Percentiles rank a stretch among this genome's conserved stretches.
phyloP scores from a whole-genome alignment of 1,284 basidiomycete species.

The Porodaedalea pini region DNA sequence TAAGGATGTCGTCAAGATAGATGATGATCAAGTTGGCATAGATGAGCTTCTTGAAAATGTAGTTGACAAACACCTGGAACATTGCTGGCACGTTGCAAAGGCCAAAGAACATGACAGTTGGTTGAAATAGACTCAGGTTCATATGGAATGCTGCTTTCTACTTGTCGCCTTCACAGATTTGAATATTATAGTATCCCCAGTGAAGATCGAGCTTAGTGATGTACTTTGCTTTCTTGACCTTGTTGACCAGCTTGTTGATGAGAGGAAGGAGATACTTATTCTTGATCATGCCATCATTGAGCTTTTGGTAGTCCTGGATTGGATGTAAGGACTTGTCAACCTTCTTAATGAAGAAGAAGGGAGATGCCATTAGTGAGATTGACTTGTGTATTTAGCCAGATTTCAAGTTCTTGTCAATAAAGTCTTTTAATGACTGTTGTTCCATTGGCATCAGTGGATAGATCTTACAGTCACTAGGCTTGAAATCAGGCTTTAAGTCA shows the following conservation, averaged over 20 bases:
- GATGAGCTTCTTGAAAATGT: conserved; percentile 19
- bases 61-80: conserved; percentile 28
- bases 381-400: not conserved
- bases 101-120: conserved; percentile 34
- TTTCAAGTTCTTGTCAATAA: not conserved
- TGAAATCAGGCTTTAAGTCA: not conserved
- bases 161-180: conserved; percentile 19
- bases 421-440: not conserved
- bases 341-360: too few relatives aligned
- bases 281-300: too few relatives aligned
- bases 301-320: too few relatives aligned
- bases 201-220: too few relatives aligned
- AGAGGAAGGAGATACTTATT: too few relatives aligned
- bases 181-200: too few relatives aligned
- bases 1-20: conserved; percentile 23
- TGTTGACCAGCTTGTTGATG: too few relatives aligned
- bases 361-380: too few relatives aligned
- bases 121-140: conserved; percentile 33
- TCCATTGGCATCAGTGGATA: too few relatives aligned
- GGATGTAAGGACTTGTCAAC: too few relatives aligned
- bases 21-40: conserved; percentile 4
- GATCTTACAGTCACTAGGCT: not conserved
- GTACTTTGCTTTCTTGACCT: too few relatives aligned
- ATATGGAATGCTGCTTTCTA: conserved; percentile 28
- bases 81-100: conserved; percentile 38